Evolutionary conservation across 176 grass and related monocot genomes (phyloP).

Genomic region (Melocanna baccifera): DNA sequence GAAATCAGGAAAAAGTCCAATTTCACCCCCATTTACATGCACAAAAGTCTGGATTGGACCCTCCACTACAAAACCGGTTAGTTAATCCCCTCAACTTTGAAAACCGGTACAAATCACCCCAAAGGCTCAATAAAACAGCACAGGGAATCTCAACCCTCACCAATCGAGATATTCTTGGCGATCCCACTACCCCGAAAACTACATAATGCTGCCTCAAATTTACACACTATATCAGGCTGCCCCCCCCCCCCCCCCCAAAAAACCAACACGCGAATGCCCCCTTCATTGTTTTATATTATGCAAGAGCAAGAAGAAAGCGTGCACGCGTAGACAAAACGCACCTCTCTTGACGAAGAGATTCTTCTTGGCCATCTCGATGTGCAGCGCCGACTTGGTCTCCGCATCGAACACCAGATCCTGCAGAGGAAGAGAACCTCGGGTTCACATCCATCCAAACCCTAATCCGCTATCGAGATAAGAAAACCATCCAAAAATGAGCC

Average conservation of each 20-base stretch:
- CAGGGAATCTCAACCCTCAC: neutral
- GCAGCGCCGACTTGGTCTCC: slow-evolving; percentile 62
- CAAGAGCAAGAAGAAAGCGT: neutral
- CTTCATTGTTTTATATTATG: neutral
- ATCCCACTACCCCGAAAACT: neutral
- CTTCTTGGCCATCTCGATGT: slow-evolving; percentile 99
- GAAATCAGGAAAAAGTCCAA: neutral
- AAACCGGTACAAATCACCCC: neutral
- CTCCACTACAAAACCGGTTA: neutral
- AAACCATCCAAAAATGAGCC: neutral
- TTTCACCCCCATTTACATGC: neutral
- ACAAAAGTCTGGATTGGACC: neutral
- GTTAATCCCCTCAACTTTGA: neutral
- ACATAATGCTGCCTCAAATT: neutral
- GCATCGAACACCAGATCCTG: slow-evolving; percentile 86
- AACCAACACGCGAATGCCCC: neutral
- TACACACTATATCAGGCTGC: neutral
- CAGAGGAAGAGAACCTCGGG: neutral
- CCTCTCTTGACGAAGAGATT: slow-evolving; percentile 98
- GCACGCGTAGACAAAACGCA: slow-evolving; percentile 5
- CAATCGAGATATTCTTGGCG: neutral
- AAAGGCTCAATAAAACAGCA: neutral
- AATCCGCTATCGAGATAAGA: neutral
- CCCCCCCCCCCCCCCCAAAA: too few species aligned
- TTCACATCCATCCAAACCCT: slow-evolving; percentile 16